Evolutionary conservation across 1,139 yeast genomes (phyloP), one percentile per base, ranked within the genome.

Genomic region (Candida sanyaensis): DNA sequence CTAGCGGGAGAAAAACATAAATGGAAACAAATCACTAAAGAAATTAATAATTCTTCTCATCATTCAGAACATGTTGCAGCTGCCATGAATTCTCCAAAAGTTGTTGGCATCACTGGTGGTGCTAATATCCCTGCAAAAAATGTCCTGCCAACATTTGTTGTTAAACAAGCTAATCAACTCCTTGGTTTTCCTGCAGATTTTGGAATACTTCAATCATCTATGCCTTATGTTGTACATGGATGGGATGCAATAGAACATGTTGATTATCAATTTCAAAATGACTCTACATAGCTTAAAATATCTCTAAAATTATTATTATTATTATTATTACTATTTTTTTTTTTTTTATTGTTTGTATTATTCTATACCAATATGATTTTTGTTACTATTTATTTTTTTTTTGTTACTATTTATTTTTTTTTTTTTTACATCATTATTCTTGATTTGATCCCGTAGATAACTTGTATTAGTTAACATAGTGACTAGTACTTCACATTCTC

Each of bases 21-120:
- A 55, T 74, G 79, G 79, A 74, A 74, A 55, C 77, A 71, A 55
- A 71, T 74, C 52, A 74, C 79, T 41, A 73, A 70, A 55, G 77
- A 73, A 48, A 71, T 74, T 45, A 74, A 74, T 54, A 52, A 52
- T 44, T 47, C 52, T 8, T 43, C 51, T 8, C 49, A 51, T 38
- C 53, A 55, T 37, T 51, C 50, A 13, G 48, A 53, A 17, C 55
- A 50, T 39, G 52, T 50, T 6, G 62, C 59, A 38, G 59, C 62
- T 21, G 63, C 65, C 42, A 52, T 44, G 17, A 24, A 40, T 37
- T 42, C 41, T 31, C n/a, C 36, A 12, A 44, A 37, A 33, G 42
- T 27, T 34, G 26, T 33, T 37, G 34, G 34, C 40, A 36, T 13
- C 28, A 34, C 24, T 33, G 21, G 21, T 43, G 36, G 46, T 26